Evolutionary conservation across 176 grass and related monocot species (phyloP), one percentile per base, ranked within the genome.

Genomic region (Avena eriantha): DNA sequence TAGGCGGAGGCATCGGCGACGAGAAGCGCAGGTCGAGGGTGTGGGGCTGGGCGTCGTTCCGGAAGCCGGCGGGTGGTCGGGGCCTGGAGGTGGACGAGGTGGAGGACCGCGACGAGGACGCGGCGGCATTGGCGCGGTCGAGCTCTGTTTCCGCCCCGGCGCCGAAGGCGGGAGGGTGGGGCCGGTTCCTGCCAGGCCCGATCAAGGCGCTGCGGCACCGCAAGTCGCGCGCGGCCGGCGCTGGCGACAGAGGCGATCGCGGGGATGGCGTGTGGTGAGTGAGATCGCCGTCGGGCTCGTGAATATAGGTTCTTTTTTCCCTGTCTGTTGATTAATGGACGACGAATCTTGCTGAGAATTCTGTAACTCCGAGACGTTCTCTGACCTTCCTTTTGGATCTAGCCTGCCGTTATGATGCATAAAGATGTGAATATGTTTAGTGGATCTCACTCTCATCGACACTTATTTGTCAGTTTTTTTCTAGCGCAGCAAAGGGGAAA

Each of bases 141-240:
- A 90, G 84, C 49, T 92, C 89, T 15, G 88, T 83, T 43, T 91
- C 89, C 0, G 12, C 10, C 18, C 33, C 50, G 29, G 22, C 10
- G 18, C 23, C 57, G 46, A 92, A 83, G 43, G 48, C 64, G 26
- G 81, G 75, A 0, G 58, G 84, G 55, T 93, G 88, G 93, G 82
- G 88, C 3, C 80, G 85, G 87, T 79, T 91, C 55, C 85, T 96
- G 10, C 76, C 94, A 0, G 86, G 89, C 59, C 88, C 89, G 76
- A 93, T 94, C 86, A 94, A 88, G 79, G 88, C 81, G 59, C 87
- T 99, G 64, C 89, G 89, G 29, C 74, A 83, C 46, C 92, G 85
- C 22, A 98, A 91, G 83, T 80, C 84, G 0, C 59, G 60, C 31
- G 8, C 69, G 19, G 8, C 71, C 12, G 56, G 48, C 9, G 4